phyloP scores from a whole-genome alignment of 371 early-diverging fungal genomes.

The Amoeboaphelidium protococcarum region DNA sequence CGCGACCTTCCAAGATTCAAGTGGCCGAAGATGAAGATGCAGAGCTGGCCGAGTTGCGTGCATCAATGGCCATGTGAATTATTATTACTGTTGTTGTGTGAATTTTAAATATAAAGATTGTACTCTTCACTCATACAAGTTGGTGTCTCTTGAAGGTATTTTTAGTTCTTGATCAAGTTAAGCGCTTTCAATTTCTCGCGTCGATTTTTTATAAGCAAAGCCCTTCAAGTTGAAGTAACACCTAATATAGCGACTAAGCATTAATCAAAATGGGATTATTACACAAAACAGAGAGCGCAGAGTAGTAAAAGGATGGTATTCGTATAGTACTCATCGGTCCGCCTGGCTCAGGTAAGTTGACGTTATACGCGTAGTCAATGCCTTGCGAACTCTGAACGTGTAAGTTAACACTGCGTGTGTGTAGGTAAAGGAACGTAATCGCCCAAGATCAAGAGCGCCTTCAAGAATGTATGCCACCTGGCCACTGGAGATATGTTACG shows the following conservation, averaged over 20 bases:
- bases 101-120: no score
- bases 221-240: no score
- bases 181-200: no score
- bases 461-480: slow-evolving; percentile 86
- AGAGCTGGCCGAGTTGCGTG: slow-evolving; percentile 47
- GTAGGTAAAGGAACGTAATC: background rate
- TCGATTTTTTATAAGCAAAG: no score
- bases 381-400: slow-evolving; percentile 87
- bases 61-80: slow-evolving; percentile 47
- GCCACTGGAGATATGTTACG: slow-evolving; percentile 98
- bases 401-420: slow-evolving; percentile 13
- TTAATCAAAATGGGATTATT: no score
- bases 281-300: no score
- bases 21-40: slow-evolving; percentile 45
- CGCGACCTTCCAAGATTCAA: slow-evolving; percentile 13
- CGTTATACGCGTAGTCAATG: slow-evolving; percentile 87
- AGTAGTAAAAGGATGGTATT: background rate
- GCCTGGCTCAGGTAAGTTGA: slow-evolving; percentile 74
- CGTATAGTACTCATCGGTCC: slow-evolving; percentile 83
- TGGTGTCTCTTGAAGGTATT: no score
- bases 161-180: no score
- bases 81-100: no score
- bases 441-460: slow-evolving; percentile 36
- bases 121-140: no score
- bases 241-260: no score